Base-by-base conservation (phyloP, 768 basidiomycete species). In the Sarcodon aspratus region DNA sequence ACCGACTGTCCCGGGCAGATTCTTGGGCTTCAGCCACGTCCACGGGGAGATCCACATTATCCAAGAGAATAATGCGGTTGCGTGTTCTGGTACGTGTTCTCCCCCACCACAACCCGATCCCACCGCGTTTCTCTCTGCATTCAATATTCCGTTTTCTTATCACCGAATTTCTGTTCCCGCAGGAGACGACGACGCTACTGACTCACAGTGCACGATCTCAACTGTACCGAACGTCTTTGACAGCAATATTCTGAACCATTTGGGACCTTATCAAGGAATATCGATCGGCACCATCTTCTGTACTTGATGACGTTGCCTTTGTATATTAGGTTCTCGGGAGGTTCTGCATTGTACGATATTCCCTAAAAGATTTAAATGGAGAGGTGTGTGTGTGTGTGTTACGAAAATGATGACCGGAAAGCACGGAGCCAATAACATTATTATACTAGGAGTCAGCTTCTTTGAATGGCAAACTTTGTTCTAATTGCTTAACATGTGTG, bases 251-350 rank as follows among this genome's bases (percentile, higher is more conserved):
- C 45, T 72, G 6, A 57, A 85, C 56, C 83, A 86, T 61, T 58
- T 77, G 44, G 81, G 82, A 52, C 69, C 73, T 8, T 75, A 72
- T 52, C 61, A 79, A 49, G 79, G 78, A 17, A 72, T 80, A 46
- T 66, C 56, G 48, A 73, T 82, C 36, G 80, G 80, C 38, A 76
- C 75, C 4, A 63, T 70, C 31, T 72, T 57, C 50, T 63, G 59
- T 48, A 58, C 48, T 12, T 57, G 51, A 52, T 52, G 21, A 27
- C 5, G 36, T 52, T 59, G 43, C 27, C 13, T 13, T 42, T 42
- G 8, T 42, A 8, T 42, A 27, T 27, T 27, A 27, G 21, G 21
- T 27, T 27, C 21, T 27, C 21, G 21, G 21, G 21, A 27, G 21
- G 21, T 27, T 27, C 21, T 27, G 21, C 21, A 27, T 27, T 27